Percentiles rank a stretch among this genome's conserved stretches.
Conservation (phyloP, 345 rosid species). For the Corymbia maculata region DNA sequence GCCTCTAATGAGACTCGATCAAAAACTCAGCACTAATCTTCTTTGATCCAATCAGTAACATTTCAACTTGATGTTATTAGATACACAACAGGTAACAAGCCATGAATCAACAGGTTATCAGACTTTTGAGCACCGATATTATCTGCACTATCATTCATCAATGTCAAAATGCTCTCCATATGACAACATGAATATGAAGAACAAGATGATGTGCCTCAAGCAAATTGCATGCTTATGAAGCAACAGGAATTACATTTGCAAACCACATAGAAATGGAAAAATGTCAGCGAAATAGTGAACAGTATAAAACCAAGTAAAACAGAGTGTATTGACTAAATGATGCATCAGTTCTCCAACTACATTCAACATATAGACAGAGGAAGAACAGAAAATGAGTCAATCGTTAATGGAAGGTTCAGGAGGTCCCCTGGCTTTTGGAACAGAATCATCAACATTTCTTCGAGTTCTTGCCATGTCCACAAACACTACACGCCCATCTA, state of each 20-base stretch:
- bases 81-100: not conserved
- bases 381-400: not conserved
- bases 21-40: not conserved
- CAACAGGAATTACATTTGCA: not conserved
- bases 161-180: not conserved
- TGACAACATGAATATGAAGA: not conserved
- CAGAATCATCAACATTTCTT: not conserved
- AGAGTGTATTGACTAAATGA: not conserved
- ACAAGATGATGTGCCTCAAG: not conserved
- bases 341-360: not conserved
- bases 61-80: not conserved
- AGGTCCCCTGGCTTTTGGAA: not conserved
- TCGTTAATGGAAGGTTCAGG: slow-evolving; percentile 4
- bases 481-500: slow-evolving; percentile 45
- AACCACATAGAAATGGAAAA: not conserved
- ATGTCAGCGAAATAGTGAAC: not conserved
- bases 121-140: not conserved
- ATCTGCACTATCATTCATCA: not conserved
- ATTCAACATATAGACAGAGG: not conserved
- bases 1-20: not conserved
- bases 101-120: not conserved
- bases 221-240: not conserved
- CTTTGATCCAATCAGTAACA: not conserved
- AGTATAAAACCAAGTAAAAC: not conserved
- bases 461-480: slow-evolving; percentile 17